These are phyloP conservation scores for Acorus gramineus DNA, from an alignment of 106 monocot species.

Conservation along the genomic window DNA sequence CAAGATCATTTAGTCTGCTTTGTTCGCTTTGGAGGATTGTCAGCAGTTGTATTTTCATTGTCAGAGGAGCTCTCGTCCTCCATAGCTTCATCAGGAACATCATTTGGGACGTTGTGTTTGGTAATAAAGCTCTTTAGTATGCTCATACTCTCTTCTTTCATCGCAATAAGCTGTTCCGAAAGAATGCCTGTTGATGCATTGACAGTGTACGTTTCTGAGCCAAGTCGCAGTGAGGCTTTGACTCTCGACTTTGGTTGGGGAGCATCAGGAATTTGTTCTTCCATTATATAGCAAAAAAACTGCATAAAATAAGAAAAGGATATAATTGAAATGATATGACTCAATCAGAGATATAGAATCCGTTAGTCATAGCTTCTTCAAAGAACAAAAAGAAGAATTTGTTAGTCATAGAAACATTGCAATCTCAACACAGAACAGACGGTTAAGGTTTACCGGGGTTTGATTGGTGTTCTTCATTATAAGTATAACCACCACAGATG, in stretches of 20 bases:
- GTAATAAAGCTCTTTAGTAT: slow-evolving; percentile 64
- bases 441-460: too few relatives aligned
- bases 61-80: slow-evolving; percentile 36
- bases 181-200: slow-evolving; percentile 28
- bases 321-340: too few relatives aligned
- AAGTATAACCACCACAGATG: too few relatives aligned
- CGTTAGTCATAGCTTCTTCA: too few relatives aligned
- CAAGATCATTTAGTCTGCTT: slow-evolving; percentile 33
- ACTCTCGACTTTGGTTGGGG: slow-evolving; percentile 13
- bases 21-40: slow-evolving; percentile 63
- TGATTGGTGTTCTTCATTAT: too few relatives aligned
- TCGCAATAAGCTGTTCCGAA: slow-evolving; percentile 40
- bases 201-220: slow-evolving; percentile 33
- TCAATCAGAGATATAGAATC: too few relatives aligned
- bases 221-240: slow-evolving; percentile 39
- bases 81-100: slow-evolving; percentile 63
- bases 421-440: too few relatives aligned
- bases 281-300: slow-evolving; percentile 4
- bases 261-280: slow-evolving; percentile 11
- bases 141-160: slow-evolving; percentile 64
- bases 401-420: too few relatives aligned
- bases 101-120: slow-evolving; percentile 51
- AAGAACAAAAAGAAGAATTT: too few relatives aligned
- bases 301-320: too few relatives aligned
- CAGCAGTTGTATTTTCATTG: slow-evolving; percentile 20